Evolutionary conservation across 768 basidiomycete genomes (phyloP), one percentile per base, ranked within the genome.

Genomic region (Tricholoma flavovirens): DNA sequence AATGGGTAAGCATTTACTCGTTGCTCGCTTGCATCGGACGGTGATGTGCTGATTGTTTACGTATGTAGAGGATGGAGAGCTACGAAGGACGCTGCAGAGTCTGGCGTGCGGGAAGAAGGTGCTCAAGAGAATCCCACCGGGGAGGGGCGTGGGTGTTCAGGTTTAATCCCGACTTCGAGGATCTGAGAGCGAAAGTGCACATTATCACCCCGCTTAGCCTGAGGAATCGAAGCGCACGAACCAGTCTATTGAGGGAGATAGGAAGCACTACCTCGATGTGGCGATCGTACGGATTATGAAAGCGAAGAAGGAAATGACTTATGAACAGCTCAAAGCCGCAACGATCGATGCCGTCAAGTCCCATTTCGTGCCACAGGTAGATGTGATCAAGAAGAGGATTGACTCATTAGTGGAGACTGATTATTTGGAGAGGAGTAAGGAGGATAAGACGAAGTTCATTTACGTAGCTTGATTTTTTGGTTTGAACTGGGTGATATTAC

Each of bases 211-310:
- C 53, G n/a, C 30, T 5, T 61, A 93, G 92, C 80, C 83, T 33
- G 95, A 98, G 66, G 97, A 99, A 72, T 82, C 87, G 17, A 80
- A 82, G 57, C 82, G 84, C 55, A 95, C 92, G 5, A 91, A 92
- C 64, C 80, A 78, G 1, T 81, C 87, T 46, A 92, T 99, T 36
- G 90, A 95, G 60, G 83, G 86, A 33, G 94, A 98, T 69, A 83
- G 96, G 57, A 86, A 87, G 58, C 81, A 86, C 63, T 85, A 86
- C 56, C 77, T 98, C 12, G 93, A 98, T 62, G 94, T 94, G 0
- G 95, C 95, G 19, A 95, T 99, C 63, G 96, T 99, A 32, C 86
- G 97, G 5, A 85, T 96, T 65, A 95, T 98, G 93, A 98, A 98
- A 69, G 86, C 83, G 2, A 82, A 83, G 63, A 98, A 96, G 73